A percentile compares a stretch with the other conserved stretches of the same genome.
phyloP scores from a whole-genome alignment of 768 basidiomycete genomes.

The Steccherinum ochraceum region DNA sequence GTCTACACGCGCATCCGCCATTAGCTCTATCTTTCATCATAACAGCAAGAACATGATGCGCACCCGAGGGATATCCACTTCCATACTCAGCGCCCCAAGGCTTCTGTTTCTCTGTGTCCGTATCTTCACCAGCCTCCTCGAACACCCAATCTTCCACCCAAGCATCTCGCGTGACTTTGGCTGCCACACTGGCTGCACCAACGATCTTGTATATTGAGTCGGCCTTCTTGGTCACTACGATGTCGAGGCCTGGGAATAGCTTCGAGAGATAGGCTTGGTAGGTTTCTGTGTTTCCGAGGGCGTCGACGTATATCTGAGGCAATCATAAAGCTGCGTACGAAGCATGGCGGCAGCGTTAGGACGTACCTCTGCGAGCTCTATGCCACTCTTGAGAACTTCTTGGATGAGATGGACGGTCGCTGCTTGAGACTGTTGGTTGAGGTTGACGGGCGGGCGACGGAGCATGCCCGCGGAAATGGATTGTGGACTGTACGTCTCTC shows the following conservation, averaged over 20 bases:
- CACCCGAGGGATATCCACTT: slow-evolving; percentile 90
- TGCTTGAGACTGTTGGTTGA: slow-evolving; percentile 84
- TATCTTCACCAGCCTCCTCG: slow-evolving; percentile 43
- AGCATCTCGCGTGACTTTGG: slow-evolving; percentile 92
- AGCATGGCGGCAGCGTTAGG: neutral
- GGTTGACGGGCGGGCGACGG: slow-evolving; percentile 70
- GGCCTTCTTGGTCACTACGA: slow-evolving; percentile 90
- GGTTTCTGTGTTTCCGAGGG: slow-evolving; percentile 78
- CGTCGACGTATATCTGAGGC: slow-evolving; percentile 90
- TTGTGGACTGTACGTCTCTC: slow-evolving; percentile 56
- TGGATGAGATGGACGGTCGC: slow-evolving; percentile 87
- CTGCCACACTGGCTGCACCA: slow-evolving; percentile 94
- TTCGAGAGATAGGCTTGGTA: slow-evolving; percentile 81
- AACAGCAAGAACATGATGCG: neutral
- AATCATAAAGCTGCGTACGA: neutral
- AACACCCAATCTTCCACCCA: slow-evolving; percentile 85
- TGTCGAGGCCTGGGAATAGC: slow-evolving; percentile 76
- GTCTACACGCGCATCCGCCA: slow-evolving; percentile 48
- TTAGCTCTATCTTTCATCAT: neutral
- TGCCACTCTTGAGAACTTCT: slow-evolving; percentile 74
- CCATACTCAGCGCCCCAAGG: slow-evolving; percentile 43
- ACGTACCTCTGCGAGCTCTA: slow-evolving; percentile 70
- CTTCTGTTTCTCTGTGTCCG: slow-evolving; percentile 5
- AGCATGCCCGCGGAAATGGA: slow-evolving; percentile 93
- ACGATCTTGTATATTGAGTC: slow-evolving; percentile 97